Percentiles rank a stretch among this genome's conserved stretches.
These are phyloP conservation scores for Suhomyces bokatorum DNA, from an alignment of 1,139 yeast genomes.

Conservation along the genomic window DNA sequence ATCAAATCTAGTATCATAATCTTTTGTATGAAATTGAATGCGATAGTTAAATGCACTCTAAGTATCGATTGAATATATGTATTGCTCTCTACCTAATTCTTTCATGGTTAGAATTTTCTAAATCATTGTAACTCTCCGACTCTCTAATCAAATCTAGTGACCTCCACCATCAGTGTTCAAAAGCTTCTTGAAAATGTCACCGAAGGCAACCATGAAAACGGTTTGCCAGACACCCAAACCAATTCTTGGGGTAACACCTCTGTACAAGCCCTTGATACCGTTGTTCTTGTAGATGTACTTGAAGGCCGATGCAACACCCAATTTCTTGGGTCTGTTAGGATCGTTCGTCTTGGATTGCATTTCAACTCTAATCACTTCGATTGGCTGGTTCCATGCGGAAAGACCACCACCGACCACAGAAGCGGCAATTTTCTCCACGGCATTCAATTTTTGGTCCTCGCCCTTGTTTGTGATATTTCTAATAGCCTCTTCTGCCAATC, in stretches of 20 bases:
- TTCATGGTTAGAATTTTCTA: background rate
- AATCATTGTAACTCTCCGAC: background rate
- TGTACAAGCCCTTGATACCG: slow-evolving; percentile 87
- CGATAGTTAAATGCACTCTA: no score
- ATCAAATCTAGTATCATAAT: no score
- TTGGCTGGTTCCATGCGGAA: slow-evolving; percentile 98
- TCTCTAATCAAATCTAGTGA: background rate
- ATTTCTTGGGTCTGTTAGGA: slow-evolving; percentile 92
- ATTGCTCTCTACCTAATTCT: no score
- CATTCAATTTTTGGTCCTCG: slow-evolving; percentile 61
- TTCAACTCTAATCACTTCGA: slow-evolving; percentile 95
- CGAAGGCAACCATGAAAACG: slow-evolving; percentile 98
- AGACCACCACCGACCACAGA: slow-evolving; percentile 95
- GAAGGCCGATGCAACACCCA: slow-evolving; percentile 77
- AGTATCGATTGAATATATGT: no score
- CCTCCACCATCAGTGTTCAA: slow-evolving; percentile 45
- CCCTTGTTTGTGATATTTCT: slow-evolving; percentile 62
- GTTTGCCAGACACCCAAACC: slow-evolving; percentile 99
- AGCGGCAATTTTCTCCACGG: slow-evolving; percentile 81
- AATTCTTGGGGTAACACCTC: slow-evolving; percentile 96
- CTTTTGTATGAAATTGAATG: no score
- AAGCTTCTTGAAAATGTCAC: slow-evolving; percentile 67
- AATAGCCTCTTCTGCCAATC: slow-evolving; percentile 87
- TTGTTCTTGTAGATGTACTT: slow-evolving; percentile 78
- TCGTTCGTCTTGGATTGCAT: slow-evolving; percentile 93